A percentile compares a stretch with the other conserved stretches of the same genome.
These are phyloP conservation scores for Byssochlamys sp. DNA, from an alignment of 2,329 filamentous ascomycete genomes.

Conservation along the genomic window DNA sequence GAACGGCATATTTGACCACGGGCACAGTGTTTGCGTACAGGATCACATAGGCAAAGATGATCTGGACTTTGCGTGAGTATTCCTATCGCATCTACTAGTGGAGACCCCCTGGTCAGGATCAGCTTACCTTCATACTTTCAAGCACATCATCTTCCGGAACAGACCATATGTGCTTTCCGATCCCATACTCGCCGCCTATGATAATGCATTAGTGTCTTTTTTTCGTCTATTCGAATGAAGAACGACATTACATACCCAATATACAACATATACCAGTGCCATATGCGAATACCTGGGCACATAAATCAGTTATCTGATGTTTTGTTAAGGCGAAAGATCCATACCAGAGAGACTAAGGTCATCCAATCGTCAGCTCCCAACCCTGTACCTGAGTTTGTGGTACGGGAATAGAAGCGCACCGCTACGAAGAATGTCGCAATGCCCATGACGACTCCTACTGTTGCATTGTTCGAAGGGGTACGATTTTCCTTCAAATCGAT, in stretches of 20 bases:
- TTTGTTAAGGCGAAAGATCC: not conserved
- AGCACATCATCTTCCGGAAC: constrained; percentile 6
- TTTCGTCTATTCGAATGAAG: not conserved
- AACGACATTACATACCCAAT: not conserved
- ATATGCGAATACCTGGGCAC: not conserved
- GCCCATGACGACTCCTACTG: constrained; percentile 3
- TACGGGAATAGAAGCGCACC: constrained; percentile 4
- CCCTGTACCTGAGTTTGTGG: not conserved
- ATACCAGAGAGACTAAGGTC: not conserved
- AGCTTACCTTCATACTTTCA: not conserved
- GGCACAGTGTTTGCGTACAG: constrained; percentile 22
- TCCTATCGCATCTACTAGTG: not conserved
- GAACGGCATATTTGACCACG: constrained; percentile 22
- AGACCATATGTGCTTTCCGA: constrained; percentile 9
- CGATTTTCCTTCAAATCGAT: constrained; percentile 4
- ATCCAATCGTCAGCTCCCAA: constrained; percentile 5
- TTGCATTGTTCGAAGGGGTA: constrained; percentile 1
- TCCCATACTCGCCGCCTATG: constrained; percentile 8
- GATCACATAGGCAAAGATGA: constrained; percentile 21
- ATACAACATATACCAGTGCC: constrained; percentile 2
- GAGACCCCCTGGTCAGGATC: not conserved
- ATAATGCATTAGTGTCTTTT: not conserved
- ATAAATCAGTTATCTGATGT: not conserved
- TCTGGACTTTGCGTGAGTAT: constrained; percentile 5
- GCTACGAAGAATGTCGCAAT: constrained; percentile 4